Conservation (phyloP, 192 early-diverging fungal species). For the Phlyctochytrium arcticum region DNA sequence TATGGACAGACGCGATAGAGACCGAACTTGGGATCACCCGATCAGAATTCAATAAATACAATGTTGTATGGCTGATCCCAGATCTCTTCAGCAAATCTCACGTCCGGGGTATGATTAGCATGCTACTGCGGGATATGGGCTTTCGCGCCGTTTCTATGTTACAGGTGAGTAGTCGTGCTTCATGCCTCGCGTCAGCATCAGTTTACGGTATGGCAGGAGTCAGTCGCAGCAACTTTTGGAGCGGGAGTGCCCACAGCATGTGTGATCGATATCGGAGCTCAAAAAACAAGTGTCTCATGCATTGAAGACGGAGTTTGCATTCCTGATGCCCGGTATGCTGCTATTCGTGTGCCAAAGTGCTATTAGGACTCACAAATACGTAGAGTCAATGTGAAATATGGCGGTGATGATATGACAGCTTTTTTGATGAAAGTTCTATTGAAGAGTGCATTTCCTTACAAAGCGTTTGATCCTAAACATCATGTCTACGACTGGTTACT, state of each 20-base stretch:
- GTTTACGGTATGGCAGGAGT: conserved; percentile 46
- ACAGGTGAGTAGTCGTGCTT: conserved; percentile 28
- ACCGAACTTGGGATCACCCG: conserved; percentile 64
- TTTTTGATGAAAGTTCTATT: conserved; percentile 64
- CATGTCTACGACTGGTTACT: conserved; percentile 70
- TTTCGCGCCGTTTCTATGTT: conserved; percentile 72
- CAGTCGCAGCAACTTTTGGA: conserved; percentile 78
- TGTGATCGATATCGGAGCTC: conserved; percentile 89
- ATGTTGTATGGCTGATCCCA: conserved; percentile 77
- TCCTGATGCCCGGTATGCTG: conserved; percentile 54
- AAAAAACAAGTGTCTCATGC: conserved; percentile 77
- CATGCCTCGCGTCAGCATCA: neutral
- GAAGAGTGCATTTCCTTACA: conserved; percentile 72
- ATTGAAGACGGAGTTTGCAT: conserved; percentile 81
- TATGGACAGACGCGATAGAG: conserved; percentile 71
- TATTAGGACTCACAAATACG: neutral
- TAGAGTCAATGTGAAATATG: conserved; percentile 60
- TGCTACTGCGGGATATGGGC: conserved; percentile 73
- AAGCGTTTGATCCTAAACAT: conserved; percentile 49
- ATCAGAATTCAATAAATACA: conserved; percentile 54
- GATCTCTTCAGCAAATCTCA: conserved; percentile 66
- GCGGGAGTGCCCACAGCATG: conserved; percentile 82
- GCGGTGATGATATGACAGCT: conserved; percentile 85
- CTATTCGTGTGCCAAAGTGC: neutral
- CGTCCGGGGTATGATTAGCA: conserved; percentile 56